Base-by-base conservation (phyloP, 2,329 filamentous ascomycete species). In the Pyrenophora seminiperda region DNA sequence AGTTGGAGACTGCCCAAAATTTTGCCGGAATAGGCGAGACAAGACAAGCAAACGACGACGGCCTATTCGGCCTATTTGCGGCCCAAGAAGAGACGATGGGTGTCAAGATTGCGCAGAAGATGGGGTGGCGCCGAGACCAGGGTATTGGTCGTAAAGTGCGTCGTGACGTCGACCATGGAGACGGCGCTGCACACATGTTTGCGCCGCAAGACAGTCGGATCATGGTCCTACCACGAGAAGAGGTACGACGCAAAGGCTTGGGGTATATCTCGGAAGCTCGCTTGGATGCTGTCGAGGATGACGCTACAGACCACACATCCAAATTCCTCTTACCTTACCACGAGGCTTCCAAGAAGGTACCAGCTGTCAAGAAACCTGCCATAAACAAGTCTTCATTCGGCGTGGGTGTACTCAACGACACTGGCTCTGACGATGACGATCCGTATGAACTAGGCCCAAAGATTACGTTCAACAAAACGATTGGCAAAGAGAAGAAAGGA, bases 81-180 rank as follows among this genome's bases (percentile, higher is more conserved):
- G 77, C 79, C 0, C 81, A 84, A 7, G 90, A 90, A 29, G 90
- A 96, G 54, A 96, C 91, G 0, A 91, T 95, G 80, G 94, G 94
- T 1, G 80, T 89, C 11, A 92, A 89, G 67, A 78, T 99, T 13
- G 77, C 97, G 51, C 90, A 89, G 67, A 89, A 83, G 65, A 97
- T 99, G 93, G 94, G 93, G 13, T 99, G 94, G 94, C 89, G 88
- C 64, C 89, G 93, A 56, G 93, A 92, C 1, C 92, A 97, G 73
- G 94, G 94, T 3, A 86, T 97, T 54, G 94, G 94, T 0, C 91
- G 91, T 17, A 96, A 91, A 72, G 78, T 97, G 27, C 84, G 86
- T 45, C 83, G 94, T 40, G 81, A 80, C 67, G 90, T 91, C 30
- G 81, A 87, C 39, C 79, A 93, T 11, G 88, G 82, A 43, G 80